Conservation (phyloP, 1,284 basidiomycete genomes). For the Neotropicomus parvogracilis region DNA sequence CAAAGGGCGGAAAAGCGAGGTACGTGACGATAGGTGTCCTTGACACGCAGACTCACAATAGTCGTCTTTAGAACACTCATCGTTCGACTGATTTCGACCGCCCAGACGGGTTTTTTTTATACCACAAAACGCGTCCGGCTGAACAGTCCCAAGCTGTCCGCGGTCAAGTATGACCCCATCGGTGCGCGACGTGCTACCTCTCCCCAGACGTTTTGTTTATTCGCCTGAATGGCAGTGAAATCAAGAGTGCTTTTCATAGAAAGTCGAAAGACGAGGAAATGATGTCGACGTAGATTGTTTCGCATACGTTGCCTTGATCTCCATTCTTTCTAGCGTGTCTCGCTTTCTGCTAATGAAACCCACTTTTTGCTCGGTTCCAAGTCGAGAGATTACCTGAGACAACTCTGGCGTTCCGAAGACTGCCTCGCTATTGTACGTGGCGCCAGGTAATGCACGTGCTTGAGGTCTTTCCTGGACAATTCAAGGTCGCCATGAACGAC, state of each 20-base stretch:
- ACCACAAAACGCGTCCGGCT: conserved; percentile 69
- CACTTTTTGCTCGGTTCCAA: background rate
- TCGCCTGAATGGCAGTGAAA: conserved; percentile 48
- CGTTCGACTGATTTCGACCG: conserved; percentile 83
- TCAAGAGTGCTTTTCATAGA: conserved; percentile 74
- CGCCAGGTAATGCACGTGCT: too few relatives aligned
- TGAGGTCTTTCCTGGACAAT: too few relatives aligned
- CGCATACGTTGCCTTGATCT: background rate
- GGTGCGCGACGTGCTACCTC: conserved; percentile 48
- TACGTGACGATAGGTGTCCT: conserved; percentile 25
- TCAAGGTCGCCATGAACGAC: too few relatives aligned
- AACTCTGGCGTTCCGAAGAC: too few relatives aligned
- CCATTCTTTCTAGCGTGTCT: background rate
- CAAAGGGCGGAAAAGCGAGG: conserved; percentile 54
- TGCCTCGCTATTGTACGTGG: background rate
- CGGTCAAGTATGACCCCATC: conserved; percentile 86
- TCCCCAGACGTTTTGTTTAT: conserved; percentile 1
- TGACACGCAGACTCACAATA: background rate
- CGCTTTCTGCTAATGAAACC: background rate
- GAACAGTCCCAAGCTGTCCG: conserved; percentile 67
- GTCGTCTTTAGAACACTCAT: conserved; percentile 63
- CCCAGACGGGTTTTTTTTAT: conserved; percentile 88
- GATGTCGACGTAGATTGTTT: conserved; percentile 3
- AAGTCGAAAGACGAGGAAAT: conserved; percentile 68
- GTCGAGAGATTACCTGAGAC: too few relatives aligned